Conservation (phyloP, 768 basidiomycete species). For the Amanita molliuscula region DNA sequence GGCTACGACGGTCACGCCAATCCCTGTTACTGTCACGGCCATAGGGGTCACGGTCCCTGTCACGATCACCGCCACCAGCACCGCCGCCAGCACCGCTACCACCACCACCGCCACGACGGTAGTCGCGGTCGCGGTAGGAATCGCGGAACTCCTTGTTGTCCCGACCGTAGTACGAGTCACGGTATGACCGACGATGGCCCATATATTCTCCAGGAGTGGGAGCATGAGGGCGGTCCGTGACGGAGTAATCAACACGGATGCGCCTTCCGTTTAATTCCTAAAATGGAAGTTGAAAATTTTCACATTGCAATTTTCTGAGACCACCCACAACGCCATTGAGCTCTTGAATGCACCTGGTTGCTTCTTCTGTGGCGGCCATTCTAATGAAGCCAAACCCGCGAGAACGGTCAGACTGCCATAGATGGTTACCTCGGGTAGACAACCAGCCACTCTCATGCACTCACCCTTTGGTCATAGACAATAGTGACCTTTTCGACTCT, state of each 20-base stretch:
- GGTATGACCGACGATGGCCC: slow-evolving; percentile 65
- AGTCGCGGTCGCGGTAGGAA: slow-evolving; percentile 43
- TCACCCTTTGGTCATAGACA: slow-evolving; percentile 91
- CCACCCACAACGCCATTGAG: slow-evolving; percentile 81
- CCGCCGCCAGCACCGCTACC: slow-evolving; percentile 25
- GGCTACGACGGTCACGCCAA: slow-evolving; percentile 76
- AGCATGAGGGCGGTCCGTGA: slow-evolving; percentile 87
- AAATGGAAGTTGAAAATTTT: slow-evolving; percentile 4
- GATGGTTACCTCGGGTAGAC: background rate
- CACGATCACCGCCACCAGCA: slow-evolving; percentile 31
- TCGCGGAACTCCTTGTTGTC: slow-evolving; percentile 24
- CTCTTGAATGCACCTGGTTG: slow-evolving; percentile 76
- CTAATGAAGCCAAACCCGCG: slow-evolving; percentile 97
- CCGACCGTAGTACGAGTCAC: slow-evolving; percentile 27
- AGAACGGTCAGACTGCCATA: slow-evolving; percentile 76
- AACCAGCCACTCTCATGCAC: slow-evolving; percentile 15
- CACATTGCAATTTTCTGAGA: slow-evolving; percentile 1
- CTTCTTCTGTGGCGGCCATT: slow-evolving; percentile 86
- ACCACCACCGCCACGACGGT: slow-evolving; percentile 34
- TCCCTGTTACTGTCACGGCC: slow-evolving; percentile 57
- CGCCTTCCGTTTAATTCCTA: slow-evolving; percentile 92
- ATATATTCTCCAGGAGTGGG: slow-evolving; percentile 98
- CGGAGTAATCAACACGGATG: slow-evolving; percentile 95
- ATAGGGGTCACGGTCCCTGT: slow-evolving; percentile 50
- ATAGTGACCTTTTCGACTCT: slow-evolving; percentile 92